These are phyloP conservation scores for Keithomyces neogunnii DNA, from an alignment of 2,329 filamentous ascomycete genomes.

Conservation along the genomic window DNA sequence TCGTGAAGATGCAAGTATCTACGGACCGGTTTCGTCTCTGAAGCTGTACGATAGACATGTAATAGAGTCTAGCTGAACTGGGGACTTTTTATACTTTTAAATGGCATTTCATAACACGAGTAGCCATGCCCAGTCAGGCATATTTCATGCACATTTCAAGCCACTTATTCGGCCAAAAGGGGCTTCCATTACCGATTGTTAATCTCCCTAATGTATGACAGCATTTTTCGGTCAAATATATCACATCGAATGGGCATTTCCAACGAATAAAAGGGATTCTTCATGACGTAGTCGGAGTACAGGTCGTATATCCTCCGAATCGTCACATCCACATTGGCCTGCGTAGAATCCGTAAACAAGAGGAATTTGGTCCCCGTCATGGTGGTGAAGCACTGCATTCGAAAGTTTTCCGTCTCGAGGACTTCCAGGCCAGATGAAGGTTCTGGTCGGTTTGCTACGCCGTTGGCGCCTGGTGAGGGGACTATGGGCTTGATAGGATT, in stretches of 20 bases:
- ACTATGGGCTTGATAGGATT: conserved; percentile 40
- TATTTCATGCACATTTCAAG: too few species aligned
- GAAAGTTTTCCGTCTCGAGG: conserved; percentile 88
- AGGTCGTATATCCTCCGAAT: conserved; percentile 85
- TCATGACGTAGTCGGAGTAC: conserved; percentile 97
- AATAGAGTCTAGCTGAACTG: neutral
- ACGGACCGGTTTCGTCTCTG: conserved; percentile 18
- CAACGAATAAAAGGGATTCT: conserved; percentile 96
- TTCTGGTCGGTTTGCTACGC: conserved; percentile 43
- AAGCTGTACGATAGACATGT: conserved; percentile 17
- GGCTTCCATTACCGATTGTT: conserved; percentile 41
- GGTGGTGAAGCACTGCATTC: conserved; percentile 92
- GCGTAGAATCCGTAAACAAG: conserved; percentile 83
- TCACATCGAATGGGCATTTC: conserved; percentile 98
- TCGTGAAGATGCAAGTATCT: conserved; percentile 36
- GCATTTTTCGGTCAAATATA: conserved; percentile 81
- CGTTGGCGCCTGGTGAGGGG: conserved; percentile 27
- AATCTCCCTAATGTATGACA: conserved; percentile 68
- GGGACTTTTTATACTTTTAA: neutral
- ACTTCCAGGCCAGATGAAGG: conserved; percentile 77
- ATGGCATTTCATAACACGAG: too few species aligned
- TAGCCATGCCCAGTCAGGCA: too few species aligned
- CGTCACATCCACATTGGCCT: conserved; percentile 77
- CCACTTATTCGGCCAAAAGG: neutral
- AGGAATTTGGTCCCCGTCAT: conserved; percentile 92